These are phyloP conservation scores for Saccharomyces hybrid DNA, from an alignment of 1,139 yeast genomes.

Conservation along the genomic window DNA sequence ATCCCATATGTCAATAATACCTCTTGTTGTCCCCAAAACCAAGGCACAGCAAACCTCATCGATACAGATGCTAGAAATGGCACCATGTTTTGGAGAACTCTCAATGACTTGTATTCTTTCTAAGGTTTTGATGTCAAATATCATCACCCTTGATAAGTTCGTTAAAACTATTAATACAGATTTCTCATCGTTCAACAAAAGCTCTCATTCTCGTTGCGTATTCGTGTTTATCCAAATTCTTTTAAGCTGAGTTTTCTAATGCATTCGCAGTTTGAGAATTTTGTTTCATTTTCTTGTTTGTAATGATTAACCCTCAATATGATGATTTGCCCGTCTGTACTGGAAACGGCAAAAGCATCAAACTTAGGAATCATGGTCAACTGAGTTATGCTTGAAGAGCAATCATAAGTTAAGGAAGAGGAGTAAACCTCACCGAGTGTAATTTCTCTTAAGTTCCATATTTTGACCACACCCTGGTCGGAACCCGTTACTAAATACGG, in stretches of 20 bases:
- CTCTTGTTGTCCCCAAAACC: slow-evolving; percentile 65
- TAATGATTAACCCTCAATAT: slow-evolving; percentile 50
- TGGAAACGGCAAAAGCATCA: slow-evolving; percentile 60
- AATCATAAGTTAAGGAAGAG: slow-evolving; percentile 44
- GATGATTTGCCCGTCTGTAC: slow-evolving; percentile 55
- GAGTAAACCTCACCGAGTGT: slow-evolving; percentile 59
- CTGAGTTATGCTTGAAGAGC: slow-evolving; percentile 43
- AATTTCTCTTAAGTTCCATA: slow-evolving; percentile 71
- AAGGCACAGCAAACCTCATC: slow-evolving; percentile 54
- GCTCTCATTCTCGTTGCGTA: slow-evolving; percentile 42
- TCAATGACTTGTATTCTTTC: slow-evolving; percentile 37
- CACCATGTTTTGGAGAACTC: slow-evolving; percentile 60
- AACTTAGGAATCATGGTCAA: slow-evolving; percentile 52
- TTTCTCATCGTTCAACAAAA: slow-evolving; percentile 31
- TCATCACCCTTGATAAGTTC: slow-evolving; percentile 45
- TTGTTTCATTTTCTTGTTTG: slow-evolving; percentile 33
- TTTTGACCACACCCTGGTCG: slow-evolving; percentile 56
- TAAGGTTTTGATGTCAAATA: slow-evolving; percentile 58
- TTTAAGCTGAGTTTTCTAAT: slow-evolving; percentile 16
- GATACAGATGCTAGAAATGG: slow-evolving; percentile 52
- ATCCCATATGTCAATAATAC: slow-evolving; percentile 77
- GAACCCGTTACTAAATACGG: slow-evolving; percentile 73
- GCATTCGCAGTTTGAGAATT: slow-evolving; percentile 32
- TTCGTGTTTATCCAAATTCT: slow-evolving; percentile 40
- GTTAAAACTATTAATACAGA: slow-evolving; percentile 44